Base-by-base conservation (phyloP, 2,329 filamentous ascomycete genomes). In the Fusarium verrucosum region DNA sequence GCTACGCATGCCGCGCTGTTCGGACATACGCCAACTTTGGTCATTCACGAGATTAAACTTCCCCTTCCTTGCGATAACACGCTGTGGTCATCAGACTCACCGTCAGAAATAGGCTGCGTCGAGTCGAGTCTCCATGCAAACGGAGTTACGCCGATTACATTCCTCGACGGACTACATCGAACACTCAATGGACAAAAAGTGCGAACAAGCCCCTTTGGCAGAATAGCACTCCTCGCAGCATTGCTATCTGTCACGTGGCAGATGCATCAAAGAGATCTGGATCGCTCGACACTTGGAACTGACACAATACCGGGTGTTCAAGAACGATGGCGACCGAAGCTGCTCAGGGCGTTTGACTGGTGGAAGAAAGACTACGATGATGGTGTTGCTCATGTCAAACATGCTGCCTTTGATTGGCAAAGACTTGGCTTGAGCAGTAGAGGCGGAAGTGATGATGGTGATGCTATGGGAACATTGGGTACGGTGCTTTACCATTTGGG, bases 341-440 rank as follows among this genome's bases (percentile, higher is more conserved):
- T 72, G 10, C 42, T 72, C 8, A 42, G 70, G 13, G 70, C 70
- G 5, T 72, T 72, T 50, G 70, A 72, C 46, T 72, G 70, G 70
- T 72, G 70, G 70, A 72, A 72, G 45, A 71, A 72, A 20, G 70
- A 72, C 38, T 72, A 72, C 10, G 70, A 72, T 14, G 70, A 72
- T 23, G 70, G 70, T 5, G 62, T 72, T 35, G 70, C 70, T 7
- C 70, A 72, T 40, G 66, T 72, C 7, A 55, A 71, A 9, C 70
- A 72, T 23, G 70, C 70, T 22, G 70, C 70, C 4, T 72, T 72
- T 55, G 70, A 72, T 49, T 72, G 70, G 70, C 70, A 72, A 38
- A 69, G 70, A 13, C 37, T 72, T 6, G 70, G 70, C 1, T 28
- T 70, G 23, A 71, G 68, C 37, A 71, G 49, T 7, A 59, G 68